Evolutionary conservation across 148 eudicot species (phyloP).

Genomic region (Polygonum maritimum): DNA sequence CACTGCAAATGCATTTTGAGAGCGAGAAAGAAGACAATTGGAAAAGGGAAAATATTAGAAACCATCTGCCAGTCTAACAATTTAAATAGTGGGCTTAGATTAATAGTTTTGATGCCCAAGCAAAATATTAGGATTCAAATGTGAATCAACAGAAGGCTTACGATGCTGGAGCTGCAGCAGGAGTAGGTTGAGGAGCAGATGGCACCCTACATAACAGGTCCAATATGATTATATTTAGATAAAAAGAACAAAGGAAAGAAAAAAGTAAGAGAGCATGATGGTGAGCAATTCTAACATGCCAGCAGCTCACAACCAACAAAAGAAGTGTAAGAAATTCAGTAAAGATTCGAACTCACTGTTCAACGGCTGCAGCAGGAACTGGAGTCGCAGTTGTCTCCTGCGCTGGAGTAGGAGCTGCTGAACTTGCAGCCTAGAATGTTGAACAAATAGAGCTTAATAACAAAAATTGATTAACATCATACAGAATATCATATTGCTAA

Average conservation of each 20-base stretch:
- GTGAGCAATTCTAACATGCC: neutral
- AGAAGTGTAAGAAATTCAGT: neutral
- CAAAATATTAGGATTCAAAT: neutral
- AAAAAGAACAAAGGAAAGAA: neutral
- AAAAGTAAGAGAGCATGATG: neutral
- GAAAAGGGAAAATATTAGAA: neutral
- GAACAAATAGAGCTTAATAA: neutral
- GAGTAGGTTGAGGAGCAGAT: slow-evolving; percentile 29
- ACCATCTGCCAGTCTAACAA: neutral
- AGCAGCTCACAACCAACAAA: neutral
- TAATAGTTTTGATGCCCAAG: neutral
- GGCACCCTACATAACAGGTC: slow-evolving; percentile 20
- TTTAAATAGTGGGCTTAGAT: neutral
- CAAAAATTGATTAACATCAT: neutral
- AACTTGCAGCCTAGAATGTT: slow-evolving; percentile 26
- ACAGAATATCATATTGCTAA: neutral
- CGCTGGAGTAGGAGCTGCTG: slow-evolving; percentile 22
- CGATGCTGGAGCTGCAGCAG: slow-evolving; percentile 23
- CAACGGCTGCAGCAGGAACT: slow-evolving; percentile 13
- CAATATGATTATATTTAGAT: neutral
- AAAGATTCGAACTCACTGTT: slow-evolving; percentile 30
- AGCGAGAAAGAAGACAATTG: neutral
- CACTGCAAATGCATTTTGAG: neutral
- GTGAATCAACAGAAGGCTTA: slow-evolving; percentile 26
- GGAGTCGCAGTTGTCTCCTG: slow-evolving; percentile 33